Conservation (phyloP, 208 protist genomes). For the Crithidia mellificae region DNA sequence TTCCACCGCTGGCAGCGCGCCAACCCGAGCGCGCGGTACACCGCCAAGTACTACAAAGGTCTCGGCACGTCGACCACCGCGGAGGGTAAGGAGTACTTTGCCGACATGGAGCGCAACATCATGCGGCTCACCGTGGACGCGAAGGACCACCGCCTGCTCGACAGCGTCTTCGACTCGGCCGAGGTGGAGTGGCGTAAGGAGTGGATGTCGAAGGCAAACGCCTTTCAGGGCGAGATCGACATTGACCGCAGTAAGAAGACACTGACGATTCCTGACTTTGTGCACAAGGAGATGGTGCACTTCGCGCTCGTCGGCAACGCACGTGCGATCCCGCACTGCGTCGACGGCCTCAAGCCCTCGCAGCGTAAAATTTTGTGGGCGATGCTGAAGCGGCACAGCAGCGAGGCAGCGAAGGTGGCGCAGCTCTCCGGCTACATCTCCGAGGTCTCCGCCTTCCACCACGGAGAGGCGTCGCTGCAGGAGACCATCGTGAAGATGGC, state of each 20-base stretch:
- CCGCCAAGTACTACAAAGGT: slow-evolving; percentile 99
- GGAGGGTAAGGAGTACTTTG: slow-evolving; percentile 99
- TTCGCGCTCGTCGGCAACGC: slow-evolving; percentile 95
- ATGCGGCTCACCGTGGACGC: slow-evolving; percentile 88
- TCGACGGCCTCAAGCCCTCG: slow-evolving; percentile 99
- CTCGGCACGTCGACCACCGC: slow-evolving; percentile 95
- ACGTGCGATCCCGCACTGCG: slow-evolving; percentile 83
- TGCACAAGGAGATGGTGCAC: slow-evolving; percentile 99
- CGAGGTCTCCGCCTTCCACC: slow-evolving; percentile 98
- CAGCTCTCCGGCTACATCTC: slow-evolving; percentile 98
- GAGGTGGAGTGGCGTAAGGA: slow-evolving; percentile 97
- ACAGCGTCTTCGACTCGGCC: slow-evolving; percentile 98
- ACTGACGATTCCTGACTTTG: slow-evolving; percentile 95
- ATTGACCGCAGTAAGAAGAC: slow-evolving; percentile 87
- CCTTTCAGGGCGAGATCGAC: slow-evolving; percentile 83
- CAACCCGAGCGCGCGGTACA: slow-evolving; percentile 65
- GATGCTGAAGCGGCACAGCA: slow-evolving; percentile 89
- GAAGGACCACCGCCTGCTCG: slow-evolving; percentile 93
- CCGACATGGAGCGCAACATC: slow-evolving; percentile 95
- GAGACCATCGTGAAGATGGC: slow-evolving; percentile 99
- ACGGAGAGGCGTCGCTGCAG: slow-evolving; percentile 98
- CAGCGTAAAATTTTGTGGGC: slow-evolving; percentile 99
- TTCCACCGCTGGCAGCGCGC: slow-evolving; percentile 95
- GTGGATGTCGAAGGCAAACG: slow-evolving; percentile 96
- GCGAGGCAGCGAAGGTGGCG: slow-evolving; percentile 98